These are phyloP conservation scores for Liquidambar formosana DNA, from an alignment of 164 flowering plant genomes.

Conservation along the genomic window DNA sequence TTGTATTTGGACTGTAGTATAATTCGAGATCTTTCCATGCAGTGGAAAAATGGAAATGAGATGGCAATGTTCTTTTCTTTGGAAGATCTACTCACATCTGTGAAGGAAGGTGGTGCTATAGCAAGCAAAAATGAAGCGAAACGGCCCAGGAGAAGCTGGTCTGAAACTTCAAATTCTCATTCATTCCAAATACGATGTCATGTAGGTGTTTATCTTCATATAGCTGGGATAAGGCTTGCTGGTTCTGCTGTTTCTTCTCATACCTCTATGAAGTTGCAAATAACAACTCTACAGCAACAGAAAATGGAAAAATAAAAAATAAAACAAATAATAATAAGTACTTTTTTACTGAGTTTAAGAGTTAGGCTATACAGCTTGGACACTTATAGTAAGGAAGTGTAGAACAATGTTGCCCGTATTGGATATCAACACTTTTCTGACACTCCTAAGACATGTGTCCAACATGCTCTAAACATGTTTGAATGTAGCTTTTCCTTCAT, in stretches of 20 bases:
- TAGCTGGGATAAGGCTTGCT: neutral
- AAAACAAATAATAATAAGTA: neutral
- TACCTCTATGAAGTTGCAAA: neutral
- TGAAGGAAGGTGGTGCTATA: slow-evolving; percentile 26
- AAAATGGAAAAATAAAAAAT: neutral
- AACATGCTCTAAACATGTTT: no score
- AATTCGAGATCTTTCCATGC: slow-evolving; percentile 17
- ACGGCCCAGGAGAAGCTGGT: slow-evolving; percentile 24
- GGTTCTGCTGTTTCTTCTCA: neutral
- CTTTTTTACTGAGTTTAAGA: no score
- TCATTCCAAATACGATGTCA: slow-evolving; percentile 36
- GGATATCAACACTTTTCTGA: no score
- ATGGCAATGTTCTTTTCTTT: slow-evolving; percentile 30
- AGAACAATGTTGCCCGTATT: no score
- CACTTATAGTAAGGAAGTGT: no score
- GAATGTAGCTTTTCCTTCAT: no score
- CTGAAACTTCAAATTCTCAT: slow-evolving; percentile 31
- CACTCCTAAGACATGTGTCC: no score
- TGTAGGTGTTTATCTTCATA: slow-evolving; percentile 36
- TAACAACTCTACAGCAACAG: neutral
- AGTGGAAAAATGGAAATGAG: slow-evolving; percentile 32
- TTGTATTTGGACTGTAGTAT: neutral
- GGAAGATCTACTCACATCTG: slow-evolving; percentile 48
- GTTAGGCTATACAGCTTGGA: no score
- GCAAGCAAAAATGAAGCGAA: slow-evolving; percentile 28